Percentiles rank a stretch among this genome's conserved stretches.
These are phyloP conservation scores for Hibiscus trionum DNA, from an alignment of 345 rosid genomes.

Conservation along the genomic window DNA sequence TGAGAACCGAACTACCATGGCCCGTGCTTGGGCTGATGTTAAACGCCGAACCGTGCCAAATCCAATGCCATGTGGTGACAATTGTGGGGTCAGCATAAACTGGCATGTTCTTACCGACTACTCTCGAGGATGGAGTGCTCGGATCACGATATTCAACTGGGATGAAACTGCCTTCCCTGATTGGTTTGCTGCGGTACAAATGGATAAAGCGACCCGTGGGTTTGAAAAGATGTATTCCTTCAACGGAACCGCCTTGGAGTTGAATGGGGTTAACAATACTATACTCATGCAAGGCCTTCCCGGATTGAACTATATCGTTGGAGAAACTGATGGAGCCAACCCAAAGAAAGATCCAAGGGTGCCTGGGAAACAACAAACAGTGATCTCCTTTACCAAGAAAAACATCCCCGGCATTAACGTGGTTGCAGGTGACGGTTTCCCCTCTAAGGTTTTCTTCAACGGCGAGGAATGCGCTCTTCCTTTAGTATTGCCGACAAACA, in stretches of 20 bases:
- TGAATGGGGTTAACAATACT: constrained; percentile 47
- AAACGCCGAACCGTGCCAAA: constrained; percentile 52
- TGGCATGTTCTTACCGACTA: constrained; percentile 83
- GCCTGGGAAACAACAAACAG: constrained; percentile 93
- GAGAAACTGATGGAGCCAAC: constrained; percentile 46
- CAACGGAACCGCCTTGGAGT: constrained; percentile 42
- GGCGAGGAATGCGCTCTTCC: constrained; percentile 95
- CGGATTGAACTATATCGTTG: constrained; percentile 78
- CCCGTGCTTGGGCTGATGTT: constrained; percentile 57
- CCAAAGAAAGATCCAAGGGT: constrained; percentile 63
- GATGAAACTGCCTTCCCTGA: constrained; percentile 58
- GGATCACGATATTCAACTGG: constrained; percentile 93
- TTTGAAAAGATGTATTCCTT: constrained; percentile 75
- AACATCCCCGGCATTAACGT: constrained; percentile 59
- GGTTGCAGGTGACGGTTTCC: constrained; percentile 75
- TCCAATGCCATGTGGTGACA: constrained; percentile 84
- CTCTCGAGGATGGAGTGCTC: constrained; percentile 73
- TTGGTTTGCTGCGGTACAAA: constrained; percentile 78
- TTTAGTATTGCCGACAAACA: constrained; percentile 37
- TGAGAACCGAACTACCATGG: constrained; percentile 63
- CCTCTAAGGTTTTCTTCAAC: constrained; percentile 83
- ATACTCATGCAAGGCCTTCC: constrained; percentile 69
- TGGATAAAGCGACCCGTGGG: constrained; percentile 57
- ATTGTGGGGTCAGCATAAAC: constrained; percentile 89
- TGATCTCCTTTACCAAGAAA: constrained; percentile 78